Evolutionary conservation across 352 stramenopile genomes (phyloP).

Genomic region (Pythium biforme): DNA sequence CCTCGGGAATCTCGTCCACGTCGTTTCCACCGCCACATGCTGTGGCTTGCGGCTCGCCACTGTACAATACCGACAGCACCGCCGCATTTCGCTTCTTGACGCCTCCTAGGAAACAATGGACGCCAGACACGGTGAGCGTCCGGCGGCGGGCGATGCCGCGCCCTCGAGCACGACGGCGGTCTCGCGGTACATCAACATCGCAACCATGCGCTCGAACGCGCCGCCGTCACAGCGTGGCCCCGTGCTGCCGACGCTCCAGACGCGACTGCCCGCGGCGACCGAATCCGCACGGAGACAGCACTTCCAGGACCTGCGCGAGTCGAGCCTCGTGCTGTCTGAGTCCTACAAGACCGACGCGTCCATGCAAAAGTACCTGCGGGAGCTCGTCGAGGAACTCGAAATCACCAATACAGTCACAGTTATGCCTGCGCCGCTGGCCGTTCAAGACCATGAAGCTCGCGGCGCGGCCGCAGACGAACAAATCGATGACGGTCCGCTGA

Average conservation of each 20-base stretch:
- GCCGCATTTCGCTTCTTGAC: slow-evolving; percentile 1
- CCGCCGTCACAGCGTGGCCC: not conserved
- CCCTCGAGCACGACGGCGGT: slow-evolving; percentile 3
- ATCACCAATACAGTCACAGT: not conserved
- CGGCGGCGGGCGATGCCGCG: not conserved
- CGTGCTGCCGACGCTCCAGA: slow-evolving; percentile 8
- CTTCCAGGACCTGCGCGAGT: not conserved
- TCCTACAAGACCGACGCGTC: slow-evolving; percentile 5
- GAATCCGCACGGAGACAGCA: not conserved
- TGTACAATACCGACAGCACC: not conserved
- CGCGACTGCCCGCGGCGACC: slow-evolving; percentile 1
- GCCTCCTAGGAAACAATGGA: not conserved
- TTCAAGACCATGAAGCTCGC: not conserved
- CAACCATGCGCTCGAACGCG: not conserved
- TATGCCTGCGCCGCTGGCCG: not conserved
- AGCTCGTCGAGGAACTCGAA: slow-evolving; percentile 9
- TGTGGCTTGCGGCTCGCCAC: not conserved
- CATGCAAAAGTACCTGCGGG: slow-evolving; percentile 10
- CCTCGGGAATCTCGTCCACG: not conserved
- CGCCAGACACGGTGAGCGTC: not conserved
- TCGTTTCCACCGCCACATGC: not conserved
- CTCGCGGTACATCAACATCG: slow-evolving; percentile 17
- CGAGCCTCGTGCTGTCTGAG: slow-evolving; percentile 2
- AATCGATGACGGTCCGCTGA: slow-evolving; percentile 5
- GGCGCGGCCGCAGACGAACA: not conserved